These are phyloP conservation scores for Tolypocladium endophyticum DNA, from an alignment of 2,329 filamentous ascomycete species.

Conservation along the genomic window DNA sequence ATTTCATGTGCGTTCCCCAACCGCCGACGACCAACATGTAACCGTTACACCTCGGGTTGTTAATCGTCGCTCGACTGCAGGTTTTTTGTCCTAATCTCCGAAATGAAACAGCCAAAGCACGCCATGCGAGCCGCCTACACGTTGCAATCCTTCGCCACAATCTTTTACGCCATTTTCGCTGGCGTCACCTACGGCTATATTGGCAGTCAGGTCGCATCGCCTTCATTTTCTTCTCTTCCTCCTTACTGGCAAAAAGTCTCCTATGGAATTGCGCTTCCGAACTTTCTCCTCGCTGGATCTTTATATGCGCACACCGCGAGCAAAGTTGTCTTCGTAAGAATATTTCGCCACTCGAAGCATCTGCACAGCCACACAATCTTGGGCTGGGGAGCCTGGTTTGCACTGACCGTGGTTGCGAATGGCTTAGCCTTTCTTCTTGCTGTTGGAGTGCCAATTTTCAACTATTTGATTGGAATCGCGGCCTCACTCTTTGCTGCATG, in stretches of 20 bases:
- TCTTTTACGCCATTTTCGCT: constrained; percentile 39
- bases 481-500: constrained; percentile 40
- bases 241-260: constrained; percentile 36
- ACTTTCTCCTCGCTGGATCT: constrained; percentile 37
- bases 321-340: constrained; percentile 38
- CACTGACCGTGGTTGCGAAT: constrained; percentile 34
- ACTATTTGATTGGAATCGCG: constrained; percentile 39
- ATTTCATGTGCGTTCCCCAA: constrained; percentile 29
- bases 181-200: constrained; percentile 39
- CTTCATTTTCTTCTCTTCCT: constrained; percentile 35
- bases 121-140: constrained; percentile 40
- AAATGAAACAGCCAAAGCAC: constrained; percentile 39
- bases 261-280: constrained; percentile 39
- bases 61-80: not conserved
- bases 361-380: constrained; percentile 34
- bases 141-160: constrained; percentile 37
- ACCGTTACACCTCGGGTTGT: not conserved
- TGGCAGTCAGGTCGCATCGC: constrained; percentile 31
- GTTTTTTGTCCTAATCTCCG: constrained; percentile 42
- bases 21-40: not conserved
- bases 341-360: constrained; percentile 34
- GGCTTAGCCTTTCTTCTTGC: constrained; percentile 29
- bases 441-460: constrained; percentile 42
- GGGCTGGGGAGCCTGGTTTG: constrained; percentile 36
- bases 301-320: constrained; percentile 40